Evolutionary conservation across 2,329 filamentous ascomycete genomes (phyloP).

Genomic region (Paradendryphiella salina): DNA sequence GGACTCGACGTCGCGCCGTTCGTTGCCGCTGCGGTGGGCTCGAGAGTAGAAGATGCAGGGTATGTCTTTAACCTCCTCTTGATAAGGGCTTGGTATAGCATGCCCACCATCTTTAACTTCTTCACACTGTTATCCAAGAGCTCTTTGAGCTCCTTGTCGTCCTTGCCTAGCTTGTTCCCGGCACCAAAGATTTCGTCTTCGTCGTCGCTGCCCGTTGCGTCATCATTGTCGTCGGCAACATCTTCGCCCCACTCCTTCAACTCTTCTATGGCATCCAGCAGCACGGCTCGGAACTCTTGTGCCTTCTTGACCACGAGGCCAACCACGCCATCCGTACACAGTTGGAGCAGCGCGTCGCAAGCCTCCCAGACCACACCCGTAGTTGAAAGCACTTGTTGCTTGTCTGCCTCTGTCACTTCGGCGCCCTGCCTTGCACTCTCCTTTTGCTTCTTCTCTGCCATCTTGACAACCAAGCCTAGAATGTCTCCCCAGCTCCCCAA

Average conservation of each 20-base stretch:
- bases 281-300: slow-evolving; percentile 71
- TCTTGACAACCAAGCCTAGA: slow-evolving; percentile 61
- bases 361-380: slow-evolving; percentile 83
- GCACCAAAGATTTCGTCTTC: slow-evolving; percentile 71
- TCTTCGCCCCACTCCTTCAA: slow-evolving; percentile 86
- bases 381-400: slow-evolving; percentile 57
- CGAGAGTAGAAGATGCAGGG: slow-evolving; percentile 40
- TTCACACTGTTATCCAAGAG: slow-evolving; percentile 66
- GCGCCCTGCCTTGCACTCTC: slow-evolving; percentile 17
- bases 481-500: slow-evolving; percentile 66
- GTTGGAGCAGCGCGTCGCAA: slow-evolving; percentile 71
- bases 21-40: slow-evolving; percentile 5
- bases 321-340: slow-evolving; percentile 69
- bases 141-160: slow-evolving; percentile 68
- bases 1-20: slow-evolving; percentile 13
- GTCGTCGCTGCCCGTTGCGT: slow-evolving; percentile 49
- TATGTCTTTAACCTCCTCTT: slow-evolving; percentile 69
- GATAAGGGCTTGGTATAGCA: slow-evolving; percentile 69
- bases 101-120: slow-evolving; percentile 66
- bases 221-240: slow-evolving; percentile 62
- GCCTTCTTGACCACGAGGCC: slow-evolving; percentile 72
- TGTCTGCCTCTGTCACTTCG: slow-evolving; percentile 31
- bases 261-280: slow-evolving; percentile 83
- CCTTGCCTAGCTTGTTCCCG: slow-evolving; percentile 59
- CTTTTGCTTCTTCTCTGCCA: slow-evolving; percentile 58